phyloP scores from a whole-genome alignment of 257 asterid species.

The Solanum pennellii region DNA sequence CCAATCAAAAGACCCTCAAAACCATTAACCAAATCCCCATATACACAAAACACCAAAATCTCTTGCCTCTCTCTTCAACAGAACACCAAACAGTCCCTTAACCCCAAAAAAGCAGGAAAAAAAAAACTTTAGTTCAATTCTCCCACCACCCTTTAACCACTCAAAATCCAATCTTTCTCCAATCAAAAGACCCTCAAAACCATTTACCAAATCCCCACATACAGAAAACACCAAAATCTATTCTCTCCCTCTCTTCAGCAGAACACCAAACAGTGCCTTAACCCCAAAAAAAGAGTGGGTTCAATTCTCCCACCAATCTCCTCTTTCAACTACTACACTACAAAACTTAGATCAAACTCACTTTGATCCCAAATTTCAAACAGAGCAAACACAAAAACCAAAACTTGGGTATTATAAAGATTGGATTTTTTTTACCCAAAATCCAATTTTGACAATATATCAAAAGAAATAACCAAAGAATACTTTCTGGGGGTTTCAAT shows the following conservation, averaged over 20 bases:
- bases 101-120: not conserved
- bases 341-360: not conserved
- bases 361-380: not conserved
- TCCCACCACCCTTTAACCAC: not conserved
- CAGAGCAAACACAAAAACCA: not conserved
- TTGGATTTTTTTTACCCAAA: not conserved
- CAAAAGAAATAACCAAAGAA: not conserved
- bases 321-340: not conserved
- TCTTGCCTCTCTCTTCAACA: not conserved
- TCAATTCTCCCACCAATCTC: not conserved
- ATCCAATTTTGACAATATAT: not conserved
- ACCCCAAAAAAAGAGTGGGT: not conserved
- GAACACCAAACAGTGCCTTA: not conserved
- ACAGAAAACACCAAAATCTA: not conserved
- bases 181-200: not conserved
- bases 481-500: not conserved
- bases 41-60: not conserved
- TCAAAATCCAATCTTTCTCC: not conserved
- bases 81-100: not conserved
- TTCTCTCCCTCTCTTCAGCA: not conserved
- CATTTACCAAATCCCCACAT: not conserved
- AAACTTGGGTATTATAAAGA: not conserved
- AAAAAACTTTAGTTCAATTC: not conserved
- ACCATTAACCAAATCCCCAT: not conserved
- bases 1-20: not conserved